Evolutionary conservation across 495 filamentous ascomycete species (phyloP).

Genomic region (Xylaria curta): DNA sequence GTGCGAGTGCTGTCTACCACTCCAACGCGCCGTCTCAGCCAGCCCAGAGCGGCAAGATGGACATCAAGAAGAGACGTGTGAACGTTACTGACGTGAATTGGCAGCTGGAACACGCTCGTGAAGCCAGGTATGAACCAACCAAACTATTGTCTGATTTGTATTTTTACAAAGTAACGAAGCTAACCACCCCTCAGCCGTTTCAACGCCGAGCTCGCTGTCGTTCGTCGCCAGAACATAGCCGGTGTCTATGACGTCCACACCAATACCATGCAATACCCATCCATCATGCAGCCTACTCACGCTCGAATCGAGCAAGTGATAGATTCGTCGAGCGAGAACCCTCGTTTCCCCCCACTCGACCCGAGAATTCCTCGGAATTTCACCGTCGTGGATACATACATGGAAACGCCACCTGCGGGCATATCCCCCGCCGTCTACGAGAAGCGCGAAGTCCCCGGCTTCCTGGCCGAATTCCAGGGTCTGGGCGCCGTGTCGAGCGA

Average conservation of each 20-base stretch:
- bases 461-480: slow-evolving; percentile 67
- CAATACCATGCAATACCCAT: slow-evolving; percentile 85
- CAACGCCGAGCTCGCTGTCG: slow-evolving; percentile 70
- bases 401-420: slow-evolving; percentile 60
- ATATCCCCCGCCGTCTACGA: slow-evolving; percentile 54
- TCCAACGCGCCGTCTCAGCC: slow-evolving; percentile 79
- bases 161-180: slow-evolving; percentile 34
- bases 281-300: slow-evolving; percentile 88
- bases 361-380: slow-evolving; percentile 73
- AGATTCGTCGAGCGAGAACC: slow-evolving; percentile 36
- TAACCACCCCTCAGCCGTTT: slow-evolving; percentile 66
- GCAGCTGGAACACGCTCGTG: slow-evolving; percentile 92
- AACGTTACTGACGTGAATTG: slow-evolving; percentile 96
- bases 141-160: background rate
- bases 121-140: slow-evolving; percentile 80
- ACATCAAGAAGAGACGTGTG: slow-evolving; percentile 79
- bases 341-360: slow-evolving; percentile 68
- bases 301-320: slow-evolving; percentile 75
- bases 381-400: slow-evolving; percentile 73
- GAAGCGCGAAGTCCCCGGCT: slow-evolving; percentile 45
- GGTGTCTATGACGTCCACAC: slow-evolving; percentile 94
- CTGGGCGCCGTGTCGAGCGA: slow-evolving; percentile 69
- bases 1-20: slow-evolving; percentile 93
- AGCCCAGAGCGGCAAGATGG: slow-evolving; percentile 72
- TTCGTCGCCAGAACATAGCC: slow-evolving; percentile 69